Evolutionary conservation across 192 early-diverging fungal species (phyloP), one percentile per base, ranked within the genome.

Genomic region (Podila epigama): DNA sequence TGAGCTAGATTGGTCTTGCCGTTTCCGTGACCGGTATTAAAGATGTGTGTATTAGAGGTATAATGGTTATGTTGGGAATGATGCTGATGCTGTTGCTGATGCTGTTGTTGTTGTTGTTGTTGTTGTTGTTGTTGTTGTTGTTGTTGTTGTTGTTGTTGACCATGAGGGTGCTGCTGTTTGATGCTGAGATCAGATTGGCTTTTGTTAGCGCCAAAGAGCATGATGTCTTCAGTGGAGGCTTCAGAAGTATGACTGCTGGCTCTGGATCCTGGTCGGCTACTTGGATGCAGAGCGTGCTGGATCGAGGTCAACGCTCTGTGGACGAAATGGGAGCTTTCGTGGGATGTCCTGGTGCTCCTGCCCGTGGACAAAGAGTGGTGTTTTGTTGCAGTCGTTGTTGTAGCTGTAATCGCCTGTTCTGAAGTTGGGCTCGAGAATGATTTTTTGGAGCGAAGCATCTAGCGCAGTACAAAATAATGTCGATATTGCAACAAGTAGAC

Each of bases 221-320:
- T 48, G 44, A 48, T 48, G 44, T 48, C n/a, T 6, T 39, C 13
- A 13, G 37, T 9, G n/a, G 44, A 48, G 6, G 44, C 8, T 22
- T 48, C 44, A 22, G 29, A 32, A 34, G 25, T 22, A 33, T 35
- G 11, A 51, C 15, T 27, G 50, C 48, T 36, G 52, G 4, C 51
- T 51, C 27, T 64, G 44, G 27, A 41, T 58, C 18, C 54, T 39
- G 7, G 40, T 12, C 33, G 65, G 59, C 37, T 56, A 32, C 55
- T 60, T 15, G 71, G 59, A 3, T 56, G 59, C 1, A 75, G 60
- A 16, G 60, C 71, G 54, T 75, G 61, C 32, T 75, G 71, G 40
- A 75, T 51, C 25, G 20, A 48, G 7, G 65, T 56, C 15, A 75
- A 28, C 1, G 71, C 71, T 34, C 65, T 65, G 27, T 58, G 59